Base-by-base conservation (phyloP, 2,329 filamentous ascomycete species). In the Fusarium fracticaudum region DNA sequence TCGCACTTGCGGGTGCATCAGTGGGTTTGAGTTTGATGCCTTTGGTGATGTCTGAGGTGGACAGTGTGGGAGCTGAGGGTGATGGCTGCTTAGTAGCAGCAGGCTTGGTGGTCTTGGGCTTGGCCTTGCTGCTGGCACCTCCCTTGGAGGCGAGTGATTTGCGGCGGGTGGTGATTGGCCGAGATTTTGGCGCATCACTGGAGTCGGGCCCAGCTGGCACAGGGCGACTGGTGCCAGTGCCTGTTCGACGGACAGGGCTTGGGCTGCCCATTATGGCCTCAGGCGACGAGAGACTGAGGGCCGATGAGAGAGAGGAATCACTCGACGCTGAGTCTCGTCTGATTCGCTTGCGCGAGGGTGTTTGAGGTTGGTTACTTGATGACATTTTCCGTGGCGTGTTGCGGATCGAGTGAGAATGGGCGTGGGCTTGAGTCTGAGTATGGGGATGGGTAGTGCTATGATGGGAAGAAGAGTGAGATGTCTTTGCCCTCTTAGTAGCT, bases 241-340 rank as follows among this genome's bases (percentile, higher is more conserved):
- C 79, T 69, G 74, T 76, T 75, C 78, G 79, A 70, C 74, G 74
- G 37, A 76, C 74, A 47, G 80, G 80, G 71, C 79, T 81, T 64
- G 64, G 64, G 71, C 72, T 71, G 44, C 73, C 71, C 40, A 77
- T 72, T 73, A 80, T 81, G 60, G 73, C 79, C 61, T 83, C 82
- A 35, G 83, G 83, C 58, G 84, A 84, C 51, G 83, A 82, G 59
- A 85, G 76, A 74, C 80, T 84, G 79, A 81, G 78, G 48, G 78
- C 79, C 24, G 83, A 83, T 24, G 83, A 85, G 33, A 85, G 80
- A n/a, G 84, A 85, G 26, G 84, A 85, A 74, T 84, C 83, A 78
- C 84, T 85, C 13, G 82, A 83, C 37, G 76, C 81, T 40, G 84
- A 85, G 64, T 80, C 80, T 41, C 82, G 78, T 47, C 84, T 78